Evolutionary conservation across 495 filamentous ascomycete genomes (phyloP).

Genomic region (Xylaria curta): DNA sequence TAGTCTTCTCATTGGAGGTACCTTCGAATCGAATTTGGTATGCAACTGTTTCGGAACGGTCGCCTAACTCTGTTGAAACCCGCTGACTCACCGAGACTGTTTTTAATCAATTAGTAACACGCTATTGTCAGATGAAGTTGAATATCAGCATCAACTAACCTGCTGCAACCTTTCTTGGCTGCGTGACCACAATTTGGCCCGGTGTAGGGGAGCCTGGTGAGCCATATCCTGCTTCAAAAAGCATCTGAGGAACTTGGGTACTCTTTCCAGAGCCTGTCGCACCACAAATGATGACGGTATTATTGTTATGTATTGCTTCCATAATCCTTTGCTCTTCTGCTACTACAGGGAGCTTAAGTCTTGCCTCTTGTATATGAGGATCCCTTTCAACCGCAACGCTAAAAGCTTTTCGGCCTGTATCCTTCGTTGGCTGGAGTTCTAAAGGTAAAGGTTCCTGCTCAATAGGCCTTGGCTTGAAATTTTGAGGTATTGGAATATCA

Average conservation of each 20-base stretch:
- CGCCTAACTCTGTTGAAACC: constrained; percentile 82
- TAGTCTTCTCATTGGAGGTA: constrained; percentile 79
- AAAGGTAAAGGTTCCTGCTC: constrained; percentile 78
- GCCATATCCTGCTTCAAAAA: constrained; percentile 93
- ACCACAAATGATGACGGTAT: constrained; percentile 90
- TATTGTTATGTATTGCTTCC: constrained; percentile 92
- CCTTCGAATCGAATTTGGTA: constrained; percentile 97
- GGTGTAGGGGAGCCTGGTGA: constrained; percentile 75
- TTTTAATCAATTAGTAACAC: constrained; percentile 79
- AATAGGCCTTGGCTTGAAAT: constrained; percentile 64
- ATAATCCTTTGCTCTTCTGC: constrained; percentile 97
- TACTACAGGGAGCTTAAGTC: constrained; percentile 85
- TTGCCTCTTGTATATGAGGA: constrained; percentile 74
- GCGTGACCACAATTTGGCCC: constrained; percentile 93
- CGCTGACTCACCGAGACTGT: constrained; percentile 48
- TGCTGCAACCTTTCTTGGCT: constrained; percentile 77
- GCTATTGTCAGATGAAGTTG: background rate
- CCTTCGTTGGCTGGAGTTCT: constrained; percentile 71
- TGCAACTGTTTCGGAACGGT: constrained; percentile 70
- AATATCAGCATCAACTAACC: constrained; percentile 4
- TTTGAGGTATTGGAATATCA: constrained; percentile 52
- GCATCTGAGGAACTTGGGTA: constrained; percentile 93
- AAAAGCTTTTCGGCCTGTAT: constrained; percentile 73
- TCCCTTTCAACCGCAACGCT: constrained; percentile 74
- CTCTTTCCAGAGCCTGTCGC: constrained; percentile 97